A percentile compares a stretch with the other conserved stretches of the same genome.
Conservation (phyloP, 1,284 basidiomycete genomes). For the Kwoniella shivajii region DNA sequence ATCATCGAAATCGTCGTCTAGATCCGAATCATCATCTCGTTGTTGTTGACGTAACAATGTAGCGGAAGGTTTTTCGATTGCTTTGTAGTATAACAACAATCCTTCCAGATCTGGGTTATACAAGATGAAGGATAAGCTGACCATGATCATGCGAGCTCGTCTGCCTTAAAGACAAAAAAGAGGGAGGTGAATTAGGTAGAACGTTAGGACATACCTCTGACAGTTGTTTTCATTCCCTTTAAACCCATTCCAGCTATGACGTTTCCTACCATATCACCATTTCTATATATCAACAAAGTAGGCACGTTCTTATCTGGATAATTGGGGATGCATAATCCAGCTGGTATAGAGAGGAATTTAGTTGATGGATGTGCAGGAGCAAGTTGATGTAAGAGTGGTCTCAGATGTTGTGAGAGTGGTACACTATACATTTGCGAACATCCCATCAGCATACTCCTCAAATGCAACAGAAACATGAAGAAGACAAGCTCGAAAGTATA, state of each 20-base stretch:
- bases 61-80: conserved; percentile 45
- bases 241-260: conserved; percentile 64
- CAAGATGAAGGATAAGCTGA: neutral
- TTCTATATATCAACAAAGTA: conserved; percentile 88
- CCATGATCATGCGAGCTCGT: neutral
- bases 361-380: conserved; percentile 83
- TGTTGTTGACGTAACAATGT: conserved; percentile 21
- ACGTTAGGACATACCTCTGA: conserved; percentile 69
- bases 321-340: conserved; percentile 93
- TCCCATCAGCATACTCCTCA: neutral
- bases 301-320: conserved; percentile 90
- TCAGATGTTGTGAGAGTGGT: conserved; percentile 74
- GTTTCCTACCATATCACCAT: conserved; percentile 85
- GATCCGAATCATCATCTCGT: conserved; percentile 21
- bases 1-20: conserved; percentile 36
- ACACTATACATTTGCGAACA: conserved; percentile 60
- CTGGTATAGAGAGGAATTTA: conserved; percentile 95
- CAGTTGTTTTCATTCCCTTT: conserved; percentile 72
- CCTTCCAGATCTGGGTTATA: conserved; percentile 45
- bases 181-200: neutral
- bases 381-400: conserved; percentile 69
- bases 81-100: conserved; percentile 42
- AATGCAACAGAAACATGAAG: neutral
- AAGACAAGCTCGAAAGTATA: conserved; percentile 7
- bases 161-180: neutral